Base-by-base conservation (phyloP, 2,329 filamentous ascomycete species). In the Fusarium irregulare region DNA sequence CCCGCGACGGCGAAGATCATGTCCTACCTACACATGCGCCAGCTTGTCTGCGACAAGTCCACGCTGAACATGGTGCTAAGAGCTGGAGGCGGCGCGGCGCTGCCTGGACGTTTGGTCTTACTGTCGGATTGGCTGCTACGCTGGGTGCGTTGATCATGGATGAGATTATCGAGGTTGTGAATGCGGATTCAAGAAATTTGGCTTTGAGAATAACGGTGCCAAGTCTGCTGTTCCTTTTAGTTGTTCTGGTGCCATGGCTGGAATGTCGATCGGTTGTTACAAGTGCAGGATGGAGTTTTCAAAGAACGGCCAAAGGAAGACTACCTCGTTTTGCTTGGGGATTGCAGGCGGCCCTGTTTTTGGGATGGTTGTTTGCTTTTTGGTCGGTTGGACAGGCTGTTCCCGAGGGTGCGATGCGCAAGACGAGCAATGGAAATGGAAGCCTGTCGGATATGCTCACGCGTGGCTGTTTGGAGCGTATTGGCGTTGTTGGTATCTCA, bases 401-500 rank as follows among this genome's bases (percentile, higher is more conserved):
- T 32, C 85, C 91, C 18, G 74, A 76, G 64, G 78, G 73, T 12
- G 77, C 75, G 14, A 69, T 75, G 53, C 67, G 71, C 25, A 74
- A 66, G 54, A 62, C 63, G 5, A 66, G 34, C 71, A 75, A 60
- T 66, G 71, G 67, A 14, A 71, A 69, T n/a, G 75, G 75, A 57
- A 76, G 72, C 21, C 73, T 81, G 16, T 76, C 82, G 44, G 78
- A 80, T 55, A 75, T 72, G 9, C 73, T 88, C 50, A 83, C 83
- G 18, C 80, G 85, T 45, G 88, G 85, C 11, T 90, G 88, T 69
- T 80, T 91, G 37, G 88, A 90, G 77, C 81, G 93, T 46, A 89
- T 97, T 27, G 93, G 93, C 14, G 91, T 97, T 42, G 93, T 97
- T 67, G 93, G 93, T 6, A 93, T 96, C 59, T 90, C 91, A 49